These are phyloP conservation scores for Otatea glauca DNA, from an alignment of 176 grass and related monocot species.

Conservation along the genomic window DNA sequence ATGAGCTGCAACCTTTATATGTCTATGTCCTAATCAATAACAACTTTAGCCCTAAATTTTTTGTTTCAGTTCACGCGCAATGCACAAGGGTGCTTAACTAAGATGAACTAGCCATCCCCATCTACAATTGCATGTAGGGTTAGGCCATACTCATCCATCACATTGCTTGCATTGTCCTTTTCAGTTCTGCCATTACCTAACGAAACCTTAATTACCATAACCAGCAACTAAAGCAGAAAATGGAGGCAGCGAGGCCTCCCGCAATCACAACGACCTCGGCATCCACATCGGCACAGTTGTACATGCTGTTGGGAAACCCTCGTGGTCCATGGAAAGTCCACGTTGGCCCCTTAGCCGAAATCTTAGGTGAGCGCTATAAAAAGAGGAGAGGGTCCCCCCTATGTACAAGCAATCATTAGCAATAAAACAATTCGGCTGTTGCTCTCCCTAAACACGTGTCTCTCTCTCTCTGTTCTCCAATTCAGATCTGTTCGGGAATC, in stretches of 20 bases:
- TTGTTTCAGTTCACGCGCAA: background rate
- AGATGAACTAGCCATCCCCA: background rate
- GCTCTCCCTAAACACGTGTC: too few relatives aligned
- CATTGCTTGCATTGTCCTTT: background rate
- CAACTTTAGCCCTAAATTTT: background rate
- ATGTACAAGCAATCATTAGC: too few relatives aligned
- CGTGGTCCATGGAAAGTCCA: too few relatives aligned
- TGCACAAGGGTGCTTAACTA: background rate
- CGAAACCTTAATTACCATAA: background rate
- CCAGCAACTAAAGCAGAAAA: constrained; percentile 7
- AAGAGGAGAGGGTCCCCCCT: too few relatives aligned
- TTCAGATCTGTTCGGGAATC: too few relatives aligned
- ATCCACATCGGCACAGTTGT: background rate
- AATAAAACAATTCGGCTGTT: too few relatives aligned
- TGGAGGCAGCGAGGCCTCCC: background rate
- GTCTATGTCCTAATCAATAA: background rate
- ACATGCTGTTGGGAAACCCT: too few relatives aligned
- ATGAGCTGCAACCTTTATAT: background rate
- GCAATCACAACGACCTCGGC: background rate
- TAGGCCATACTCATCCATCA: background rate
- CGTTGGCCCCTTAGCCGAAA: too few relatives aligned
- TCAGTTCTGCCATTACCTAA: background rate
- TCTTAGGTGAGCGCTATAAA: too few relatives aligned
- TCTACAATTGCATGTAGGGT: background rate
- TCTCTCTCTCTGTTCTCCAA: too few relatives aligned